These are phyloP conservation scores for Penicillium pancosmium DNA, from an alignment of 495 filamentous ascomycete species.

Conservation along the genomic window DNA sequence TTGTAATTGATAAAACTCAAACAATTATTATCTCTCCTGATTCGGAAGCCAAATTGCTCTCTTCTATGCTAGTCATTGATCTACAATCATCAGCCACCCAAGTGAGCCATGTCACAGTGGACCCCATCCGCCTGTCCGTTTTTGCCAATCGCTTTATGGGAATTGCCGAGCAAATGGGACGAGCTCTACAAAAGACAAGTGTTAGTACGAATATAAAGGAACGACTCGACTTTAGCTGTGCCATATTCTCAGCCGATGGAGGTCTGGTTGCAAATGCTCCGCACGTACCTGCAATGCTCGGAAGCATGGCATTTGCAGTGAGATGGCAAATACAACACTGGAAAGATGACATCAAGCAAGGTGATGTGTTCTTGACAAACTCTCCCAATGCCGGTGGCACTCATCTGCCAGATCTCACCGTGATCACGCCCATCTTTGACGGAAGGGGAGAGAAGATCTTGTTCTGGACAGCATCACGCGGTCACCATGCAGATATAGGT, in stretches of 20 bases:
- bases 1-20: conserved; percentile 90
- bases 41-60: conserved; percentile 45
- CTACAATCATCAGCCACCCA: conserved; percentile 73
- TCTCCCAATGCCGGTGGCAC: conserved; percentile 89
- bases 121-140: conserved; percentile 87
- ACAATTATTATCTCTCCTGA: conserved; percentile 86
- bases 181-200: conserved; percentile 85
- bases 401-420: conserved; percentile 86
- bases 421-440: conserved; percentile 81
- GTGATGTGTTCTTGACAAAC: conserved; percentile 91
- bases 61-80: conserved; percentile 71
- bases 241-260: conserved; percentile 79
- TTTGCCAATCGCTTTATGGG: conserved; percentile 94
- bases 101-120: conserved; percentile 49
- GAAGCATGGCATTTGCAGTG: conserved; percentile 34
- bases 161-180: conserved; percentile 93
- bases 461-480: conserved; percentile 88
- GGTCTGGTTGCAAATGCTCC: conserved; percentile 81
- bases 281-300: conserved; percentile 83
- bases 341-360: conserved; percentile 58
- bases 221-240: conserved; percentile 87
- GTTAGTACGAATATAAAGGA: conserved; percentile 95
- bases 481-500: conserved; percentile 83
- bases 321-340: too few relatives aligned
- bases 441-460: conserved; percentile 57